phyloP scores from a whole-genome alignment of 2,329 filamentous ascomycete species.

The Acephala macrosclerotiorum region DNA sequence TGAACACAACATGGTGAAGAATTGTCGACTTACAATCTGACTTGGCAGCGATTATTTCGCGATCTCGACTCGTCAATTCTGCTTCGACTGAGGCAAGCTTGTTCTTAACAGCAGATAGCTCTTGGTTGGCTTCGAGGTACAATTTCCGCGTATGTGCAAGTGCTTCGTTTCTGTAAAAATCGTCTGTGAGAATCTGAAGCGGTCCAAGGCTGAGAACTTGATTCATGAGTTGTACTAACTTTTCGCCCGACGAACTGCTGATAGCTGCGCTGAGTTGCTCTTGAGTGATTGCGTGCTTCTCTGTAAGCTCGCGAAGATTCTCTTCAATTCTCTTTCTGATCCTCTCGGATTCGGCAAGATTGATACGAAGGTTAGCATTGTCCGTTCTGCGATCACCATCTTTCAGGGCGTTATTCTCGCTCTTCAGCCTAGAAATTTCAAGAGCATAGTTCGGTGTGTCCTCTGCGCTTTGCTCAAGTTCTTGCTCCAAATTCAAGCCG shows the following conservation, averaged over 20 bases:
- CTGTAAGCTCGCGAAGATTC: slow-evolving; percentile 62
- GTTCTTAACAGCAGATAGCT: slow-evolving; percentile 56
- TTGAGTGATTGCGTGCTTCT: slow-evolving; percentile 63
- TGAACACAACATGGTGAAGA: background rate
- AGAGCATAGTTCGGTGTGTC: slow-evolving; percentile 55
- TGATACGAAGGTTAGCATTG: slow-evolving; percentile 59
- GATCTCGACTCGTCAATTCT: slow-evolving; percentile 59
- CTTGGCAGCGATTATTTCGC: slow-evolving; percentile 60
- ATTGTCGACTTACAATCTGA: slow-evolving; percentile 55
- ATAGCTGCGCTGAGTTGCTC: slow-evolving; percentile 64
- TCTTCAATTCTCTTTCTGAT: slow-evolving; percentile 60
- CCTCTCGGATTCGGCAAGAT: slow-evolving; percentile 62
- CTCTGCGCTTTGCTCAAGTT: slow-evolving; percentile 54
- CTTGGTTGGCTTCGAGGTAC: slow-evolving; percentile 52
- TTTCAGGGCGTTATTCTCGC: slow-evolving; percentile 66
- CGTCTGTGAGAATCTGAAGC: slow-evolving; percentile 52
- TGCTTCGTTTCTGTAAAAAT: slow-evolving; percentile 59
- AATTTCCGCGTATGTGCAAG: slow-evolving; percentile 60
- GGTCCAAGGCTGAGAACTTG: slow-evolving; percentile 43
- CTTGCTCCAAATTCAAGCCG: slow-evolving; percentile 62
- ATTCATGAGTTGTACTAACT: slow-evolving; percentile 56
- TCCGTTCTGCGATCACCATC: slow-evolving; percentile 62
- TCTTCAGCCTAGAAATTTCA: slow-evolving; percentile 64
- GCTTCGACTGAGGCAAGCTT: slow-evolving; percentile 52
- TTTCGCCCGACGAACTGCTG: slow-evolving; percentile 59